Conservation (phyloP, 495 filamentous ascomycete genomes). For the Lindgomyces ingoldianus region DNA sequence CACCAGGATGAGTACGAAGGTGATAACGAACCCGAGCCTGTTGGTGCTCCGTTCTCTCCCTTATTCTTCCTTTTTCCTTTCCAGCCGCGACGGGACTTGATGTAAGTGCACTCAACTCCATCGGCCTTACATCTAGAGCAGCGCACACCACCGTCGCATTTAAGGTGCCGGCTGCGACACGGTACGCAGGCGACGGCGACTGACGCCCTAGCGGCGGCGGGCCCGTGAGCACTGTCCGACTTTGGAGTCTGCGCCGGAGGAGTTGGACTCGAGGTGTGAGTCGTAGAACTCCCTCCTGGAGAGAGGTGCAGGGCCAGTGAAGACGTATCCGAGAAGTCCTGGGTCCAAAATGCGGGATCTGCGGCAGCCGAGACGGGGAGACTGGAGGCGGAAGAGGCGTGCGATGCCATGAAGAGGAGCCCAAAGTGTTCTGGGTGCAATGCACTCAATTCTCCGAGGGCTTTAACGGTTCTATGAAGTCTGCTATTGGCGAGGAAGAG, state of each 20-base stretch:
- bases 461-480: neutral
- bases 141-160: conserved; percentile 42
- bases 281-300: conserved; percentile 19
- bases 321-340: conserved; percentile 23
- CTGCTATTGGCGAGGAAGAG: conserved; percentile 6
- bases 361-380: conserved; percentile 15
- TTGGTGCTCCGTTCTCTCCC: conserved; percentile 18
- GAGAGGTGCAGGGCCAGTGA: conserved; percentile 24
- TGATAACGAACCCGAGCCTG: conserved; percentile 17
- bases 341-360: conserved; percentile 30
- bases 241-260: conserved; percentile 26
- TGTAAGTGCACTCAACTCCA: conserved; percentile 38
- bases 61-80: conserved; percentile 35
- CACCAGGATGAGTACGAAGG: neutral
- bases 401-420: conserved; percentile 30
- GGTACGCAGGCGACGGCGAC: conserved; percentile 53
- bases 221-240: conserved; percentile 2
- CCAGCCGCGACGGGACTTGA: conserved; percentile 39
- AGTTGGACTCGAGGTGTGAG: conserved; percentile 6
- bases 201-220: conserved; percentile 22
- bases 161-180: conserved; percentile 58
- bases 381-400: conserved; percentile 10
- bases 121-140: conserved; percentile 38
- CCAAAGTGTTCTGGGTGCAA: neutral
- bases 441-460: conserved; percentile 1